Evolutionary conservation across 441 rosid species (phyloP).

Genomic region (Erodium trifolium): DNA sequence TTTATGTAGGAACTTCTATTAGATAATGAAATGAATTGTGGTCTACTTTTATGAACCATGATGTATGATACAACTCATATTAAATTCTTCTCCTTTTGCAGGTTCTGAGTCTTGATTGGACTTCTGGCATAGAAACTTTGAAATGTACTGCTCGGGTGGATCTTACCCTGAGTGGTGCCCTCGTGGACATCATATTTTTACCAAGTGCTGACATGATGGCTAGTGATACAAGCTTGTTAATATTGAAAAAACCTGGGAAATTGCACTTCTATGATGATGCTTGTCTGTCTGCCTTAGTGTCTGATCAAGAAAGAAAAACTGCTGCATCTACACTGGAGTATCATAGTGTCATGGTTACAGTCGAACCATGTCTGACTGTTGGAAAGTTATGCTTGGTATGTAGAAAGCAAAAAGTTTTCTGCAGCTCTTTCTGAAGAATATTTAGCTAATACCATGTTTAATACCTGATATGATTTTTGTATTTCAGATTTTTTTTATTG

Average conservation of each 20-base stretch:
- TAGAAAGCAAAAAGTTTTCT: slow-evolving; percentile 32
- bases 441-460: not conserved
- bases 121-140: slow-evolving; percentile 48
- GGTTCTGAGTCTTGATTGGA: slow-evolving; percentile 57
- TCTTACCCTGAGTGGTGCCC: slow-evolving; percentile 52
- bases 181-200: slow-evolving; percentile 56
- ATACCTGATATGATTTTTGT: not conserved
- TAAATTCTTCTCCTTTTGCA: slow-evolving; percentile 27
- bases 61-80: slow-evolving; percentile 3
- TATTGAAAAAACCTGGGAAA: slow-evolving; percentile 51
- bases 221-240: slow-evolving; percentile 28
- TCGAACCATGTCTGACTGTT: slow-evolving; percentile 44
- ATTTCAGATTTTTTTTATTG: slow-evolving; percentile 3
- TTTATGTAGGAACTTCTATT: not conserved
- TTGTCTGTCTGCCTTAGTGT: slow-evolving; percentile 34
- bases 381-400: slow-evolving; percentile 34
- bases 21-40: no score
- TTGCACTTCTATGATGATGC: slow-evolving; percentile 45
- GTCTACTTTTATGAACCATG: not conserved
- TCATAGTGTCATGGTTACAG: slow-evolving; percentile 37
- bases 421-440: slow-evolving; percentile 45
- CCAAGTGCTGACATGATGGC: slow-evolving; percentile 28
- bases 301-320: slow-evolving; percentile 32
- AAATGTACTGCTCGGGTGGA: slow-evolving; percentile 51
- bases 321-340: slow-evolving; percentile 41